Conservation (phyloP, 257 asterid genomes). For the Thymus mandschuricus region DNA sequence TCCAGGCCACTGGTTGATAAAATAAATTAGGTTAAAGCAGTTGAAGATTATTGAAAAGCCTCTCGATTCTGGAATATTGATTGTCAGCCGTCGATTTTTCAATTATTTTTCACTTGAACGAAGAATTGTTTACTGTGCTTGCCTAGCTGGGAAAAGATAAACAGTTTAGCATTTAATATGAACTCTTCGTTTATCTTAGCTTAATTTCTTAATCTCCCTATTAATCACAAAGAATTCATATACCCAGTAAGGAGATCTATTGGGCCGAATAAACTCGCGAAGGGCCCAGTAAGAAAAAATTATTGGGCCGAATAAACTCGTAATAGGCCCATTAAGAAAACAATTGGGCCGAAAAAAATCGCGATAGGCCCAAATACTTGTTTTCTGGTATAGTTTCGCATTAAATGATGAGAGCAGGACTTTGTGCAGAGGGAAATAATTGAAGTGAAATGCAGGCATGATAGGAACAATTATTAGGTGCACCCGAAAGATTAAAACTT, state of each 20-base stretch:
- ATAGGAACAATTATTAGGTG: conserved; percentile 21
- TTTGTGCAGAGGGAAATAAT: background rate
- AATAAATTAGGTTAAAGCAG: conserved; percentile 36
- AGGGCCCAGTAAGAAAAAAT: background rate
- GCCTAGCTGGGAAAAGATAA: too few relatives aligned
- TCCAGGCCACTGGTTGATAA: conserved; percentile 20
- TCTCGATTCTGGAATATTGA: background rate
- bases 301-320: too few relatives aligned
- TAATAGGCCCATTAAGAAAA: too few relatives aligned
- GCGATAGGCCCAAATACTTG: background rate
- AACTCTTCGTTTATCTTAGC: background rate
- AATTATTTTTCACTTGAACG: background rate
- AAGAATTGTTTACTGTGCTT: background rate
- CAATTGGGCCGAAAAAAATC: too few relatives aligned
- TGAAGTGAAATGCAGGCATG: background rate
- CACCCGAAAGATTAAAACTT: conserved; percentile 8
- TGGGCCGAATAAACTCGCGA: too few relatives aligned
- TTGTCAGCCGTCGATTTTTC: conserved; percentile 24
- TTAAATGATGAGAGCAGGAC: background rate
- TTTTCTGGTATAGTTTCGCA: too few relatives aligned
- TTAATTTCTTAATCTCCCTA: too few relatives aligned
- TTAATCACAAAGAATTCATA: too few relatives aligned
- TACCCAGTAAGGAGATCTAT: too few relatives aligned
- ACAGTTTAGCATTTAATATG: too few relatives aligned
- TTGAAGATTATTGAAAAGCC: conserved; percentile 17